Evolutionary conservation across 1,139 yeast species (phyloP), one percentile per base, ranked within the genome.

Genomic region (Eremothecium coryli): DNA sequence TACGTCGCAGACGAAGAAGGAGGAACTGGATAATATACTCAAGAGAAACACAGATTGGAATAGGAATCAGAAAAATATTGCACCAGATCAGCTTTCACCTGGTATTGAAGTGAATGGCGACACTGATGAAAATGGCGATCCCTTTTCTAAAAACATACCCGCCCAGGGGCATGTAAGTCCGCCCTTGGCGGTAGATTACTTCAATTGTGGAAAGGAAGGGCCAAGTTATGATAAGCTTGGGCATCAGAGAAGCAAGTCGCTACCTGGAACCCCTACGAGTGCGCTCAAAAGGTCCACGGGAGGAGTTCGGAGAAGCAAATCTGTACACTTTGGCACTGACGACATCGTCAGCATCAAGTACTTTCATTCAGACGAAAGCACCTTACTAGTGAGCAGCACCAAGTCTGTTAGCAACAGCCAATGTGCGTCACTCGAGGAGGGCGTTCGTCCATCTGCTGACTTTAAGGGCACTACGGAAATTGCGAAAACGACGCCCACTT

Each of bases 251-350:
- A 52, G 59, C 11, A 50, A 50, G 33, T 54, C 60, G 22, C 41
- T 54, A 30, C 60, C 60, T 9, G 41, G 52, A 4, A 46, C 58
- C 4, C 42, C 39, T 28, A 28, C 37, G 10, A 25, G 21, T 29
- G 27, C 30, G 26, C 32, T 35, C 18, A 30, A 31, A n/a, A 15
- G 38, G 23, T 41, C 40, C 5, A 31, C 39, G 7, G 26, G 32
- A n/a, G 28, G 30, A 12, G 29, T 50, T 15, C 30, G 43, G 20
- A 42, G 58, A 28, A 47, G 54, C 34, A 55, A 54, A 38, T 48
- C 54, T 41, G 60, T 55, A 8, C 59, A 54, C 37, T 55, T 55
- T 32, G 58, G 50, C 34, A 52, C 49, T 29, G 43, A 44, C 18
- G 43, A 40, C 29, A 37, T 34, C 26, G 49, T 57, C 2, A 53